Base-by-base conservation (phyloP, 805 yeast species). In the Yarrowia yakushimensis region DNA sequence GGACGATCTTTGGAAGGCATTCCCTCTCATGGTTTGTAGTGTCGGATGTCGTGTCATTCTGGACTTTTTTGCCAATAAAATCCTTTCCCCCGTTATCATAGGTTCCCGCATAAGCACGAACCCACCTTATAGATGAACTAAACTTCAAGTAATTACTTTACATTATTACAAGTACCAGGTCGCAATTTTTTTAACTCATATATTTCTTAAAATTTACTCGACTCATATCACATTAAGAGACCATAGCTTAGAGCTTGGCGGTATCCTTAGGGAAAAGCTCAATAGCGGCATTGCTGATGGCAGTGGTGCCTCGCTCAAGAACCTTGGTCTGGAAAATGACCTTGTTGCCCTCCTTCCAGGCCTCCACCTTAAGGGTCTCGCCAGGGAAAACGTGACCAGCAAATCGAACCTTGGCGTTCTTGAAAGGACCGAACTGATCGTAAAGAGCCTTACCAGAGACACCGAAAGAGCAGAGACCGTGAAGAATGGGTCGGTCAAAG, bases 341-440 rank as follows among this genome's bases (percentile, higher is more conserved):
- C 66, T 82, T 85, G 67, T 75, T 73, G 63, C 87, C 87, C 60
- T 83, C 80, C 74, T 85, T 88, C 99, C 99, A 93, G 30, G 96
- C 96, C 60, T 77, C 77, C 28, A 93, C 84, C 68, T 81, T 82
- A 73, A 93, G 80, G 15, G 88, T 85, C 76, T 93, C 97, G 67
- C 98, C 99, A 9, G 97, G 97, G 82, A 83, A 92, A 23, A 93
- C 97, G 69, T 88, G 86, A 70, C 91, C 91, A 20, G 96, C 82
- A 75, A 93, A 93, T 72, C 98, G 85, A 15, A 84, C 94, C 79
- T 93, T 93, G 73, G 90, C 81, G 78, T 91, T 97, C 70, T 82
- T 82, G 74, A 86, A 88, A 37, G 81, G 79, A 50, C 99, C 98
- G 74, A 77, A 93, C 70, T 88, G 81, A 69, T 91, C 97, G 69